A percentile compares a stretch with the other conserved stretches of the same genome.
These are phyloP conservation scores for Brachypodium distachyon DNA, from an alignment of 202 grass and related monocot species.

Conservation along the genomic window DNA sequence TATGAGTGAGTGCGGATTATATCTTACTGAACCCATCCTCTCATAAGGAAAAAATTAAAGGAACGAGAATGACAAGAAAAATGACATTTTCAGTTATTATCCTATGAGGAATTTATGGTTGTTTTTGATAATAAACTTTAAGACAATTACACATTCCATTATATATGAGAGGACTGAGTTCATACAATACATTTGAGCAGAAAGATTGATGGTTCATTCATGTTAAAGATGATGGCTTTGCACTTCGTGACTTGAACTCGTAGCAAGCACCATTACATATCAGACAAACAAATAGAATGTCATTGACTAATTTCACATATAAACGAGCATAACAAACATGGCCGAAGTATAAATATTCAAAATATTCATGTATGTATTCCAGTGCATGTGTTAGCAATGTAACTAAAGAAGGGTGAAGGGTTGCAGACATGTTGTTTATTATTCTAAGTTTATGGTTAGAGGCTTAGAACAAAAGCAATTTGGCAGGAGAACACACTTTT, in stretches of 20 bases:
- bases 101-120: not conserved
- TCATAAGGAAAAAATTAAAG: not conserved
- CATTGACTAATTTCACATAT: not conserved
- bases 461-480: not conserved
- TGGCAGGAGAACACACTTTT: not conserved
- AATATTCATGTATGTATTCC: not conserved
- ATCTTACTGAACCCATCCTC: not conserved
- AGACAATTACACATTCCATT: not conserved
- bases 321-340: not conserved
- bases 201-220: not conserved
- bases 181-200: not conserved
- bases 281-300: not conserved
- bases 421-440: not conserved
- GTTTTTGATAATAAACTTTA: not conserved
- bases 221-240: not conserved
- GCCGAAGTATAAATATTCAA: not conserved
- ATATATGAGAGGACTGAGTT: not conserved
- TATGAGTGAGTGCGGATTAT: no score
- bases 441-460: not conserved
- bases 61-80: not conserved
- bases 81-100: not conserved
- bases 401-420: not conserved
- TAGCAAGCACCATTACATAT: not conserved
- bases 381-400: not conserved
- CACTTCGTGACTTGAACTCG: not conserved